A percentile compares a stretch with the other conserved stretches of the same genome.
phyloP scores from a whole-genome alignment of 805 yeast genomes.

The Tetrapisispora taiwanensis region DNA sequence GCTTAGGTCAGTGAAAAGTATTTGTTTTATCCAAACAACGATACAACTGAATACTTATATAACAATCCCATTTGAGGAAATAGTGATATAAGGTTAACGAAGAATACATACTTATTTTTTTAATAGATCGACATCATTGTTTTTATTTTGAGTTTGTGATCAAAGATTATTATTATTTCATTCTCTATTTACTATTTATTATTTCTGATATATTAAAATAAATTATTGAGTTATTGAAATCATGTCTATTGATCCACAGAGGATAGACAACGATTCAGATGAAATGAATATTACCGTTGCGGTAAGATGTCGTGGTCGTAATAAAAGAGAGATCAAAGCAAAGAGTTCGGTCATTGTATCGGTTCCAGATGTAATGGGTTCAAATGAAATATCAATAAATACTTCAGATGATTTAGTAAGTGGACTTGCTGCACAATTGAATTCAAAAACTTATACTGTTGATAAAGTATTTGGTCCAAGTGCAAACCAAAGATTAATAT shows the following conservation, averaged over 20 bases:
- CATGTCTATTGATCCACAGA: constrained; percentile 2
- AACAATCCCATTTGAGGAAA: too few relatives aligned
- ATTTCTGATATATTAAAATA: background rate
- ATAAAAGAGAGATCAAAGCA: constrained; percentile 44
- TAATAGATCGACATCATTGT: too few relatives aligned
- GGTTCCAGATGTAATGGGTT: constrained; percentile 36
- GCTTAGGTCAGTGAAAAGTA: too few relatives aligned
- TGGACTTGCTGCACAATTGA: constrained; percentile 33
- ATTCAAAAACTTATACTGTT: constrained; percentile 52
- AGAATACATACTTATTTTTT: too few relatives aligned
- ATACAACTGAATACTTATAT: too few relatives aligned
- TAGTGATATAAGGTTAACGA: too few relatives aligned
- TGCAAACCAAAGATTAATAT: constrained; percentile 60
- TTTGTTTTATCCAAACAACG: too few relatives aligned
- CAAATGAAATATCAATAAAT: constrained; percentile 39
- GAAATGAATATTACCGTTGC: constrained; percentile 49
- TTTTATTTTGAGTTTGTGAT: too few relatives aligned
- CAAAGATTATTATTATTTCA: too few relatives aligned
- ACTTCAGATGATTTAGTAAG: constrained; percentile 28
- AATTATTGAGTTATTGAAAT: background rate
- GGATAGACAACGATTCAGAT: constrained; percentile 10
- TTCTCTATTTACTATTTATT: too few relatives aligned
- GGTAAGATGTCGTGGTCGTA: constrained; percentile 56
- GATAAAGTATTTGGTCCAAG: constrained; percentile 80
- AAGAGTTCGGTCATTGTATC: constrained; percentile 54